These are phyloP conservation scores for Xerocomus spinulosus DNA, from an alignment of 768 basidiomycete genomes.

Conservation along the genomic window DNA sequence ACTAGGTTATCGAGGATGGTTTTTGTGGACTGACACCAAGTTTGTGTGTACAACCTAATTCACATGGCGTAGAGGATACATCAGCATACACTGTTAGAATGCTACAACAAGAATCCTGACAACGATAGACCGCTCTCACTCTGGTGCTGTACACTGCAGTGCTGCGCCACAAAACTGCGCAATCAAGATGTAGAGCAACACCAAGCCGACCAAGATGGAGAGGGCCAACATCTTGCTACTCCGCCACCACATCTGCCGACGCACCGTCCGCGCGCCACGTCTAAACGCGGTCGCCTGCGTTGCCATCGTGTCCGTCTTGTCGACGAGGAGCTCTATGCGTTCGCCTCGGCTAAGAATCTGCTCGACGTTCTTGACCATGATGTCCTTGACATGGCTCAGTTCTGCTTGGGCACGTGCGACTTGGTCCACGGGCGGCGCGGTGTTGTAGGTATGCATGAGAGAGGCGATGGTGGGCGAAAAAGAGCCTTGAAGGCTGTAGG, in stretches of 20 bases:
- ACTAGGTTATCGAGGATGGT: background rate
- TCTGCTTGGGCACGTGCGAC: conserved; percentile 87
- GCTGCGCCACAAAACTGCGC: conserved; percentile 89
- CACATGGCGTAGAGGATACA: conserved; percentile 5
- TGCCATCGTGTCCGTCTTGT: conserved; percentile 95
- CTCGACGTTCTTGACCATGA: conserved; percentile 99
- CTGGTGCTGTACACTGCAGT: conserved; percentile 56
- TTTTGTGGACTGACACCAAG: too few species aligned
- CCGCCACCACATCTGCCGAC: conserved; percentile 89
- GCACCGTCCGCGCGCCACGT: conserved; percentile 76
- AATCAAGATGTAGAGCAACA: conserved; percentile 75
- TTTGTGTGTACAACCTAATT: too few species aligned
- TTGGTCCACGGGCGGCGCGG: conserved; percentile 82
- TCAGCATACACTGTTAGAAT: conserved; percentile 1
- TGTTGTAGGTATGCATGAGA: conserved; percentile 86
- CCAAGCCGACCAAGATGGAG: conserved; percentile 61
- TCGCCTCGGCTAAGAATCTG: conserved; percentile 93
- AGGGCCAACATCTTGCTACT: conserved; percentile 68
- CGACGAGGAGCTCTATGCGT: conserved; percentile 90
- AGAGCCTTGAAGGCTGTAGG: conserved; percentile 64
- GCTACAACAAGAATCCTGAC: conserved; percentile 7
- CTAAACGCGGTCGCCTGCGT: conserved; percentile 92
- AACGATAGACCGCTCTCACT: background rate
- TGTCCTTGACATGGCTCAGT: conserved; percentile 86
- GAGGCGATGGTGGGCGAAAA: conserved; percentile 67